Evolutionary conservation across 768 basidiomycete species (phyloP), one percentile per base, ranked within the genome.

Genomic region (Mycena filopes): DNA sequence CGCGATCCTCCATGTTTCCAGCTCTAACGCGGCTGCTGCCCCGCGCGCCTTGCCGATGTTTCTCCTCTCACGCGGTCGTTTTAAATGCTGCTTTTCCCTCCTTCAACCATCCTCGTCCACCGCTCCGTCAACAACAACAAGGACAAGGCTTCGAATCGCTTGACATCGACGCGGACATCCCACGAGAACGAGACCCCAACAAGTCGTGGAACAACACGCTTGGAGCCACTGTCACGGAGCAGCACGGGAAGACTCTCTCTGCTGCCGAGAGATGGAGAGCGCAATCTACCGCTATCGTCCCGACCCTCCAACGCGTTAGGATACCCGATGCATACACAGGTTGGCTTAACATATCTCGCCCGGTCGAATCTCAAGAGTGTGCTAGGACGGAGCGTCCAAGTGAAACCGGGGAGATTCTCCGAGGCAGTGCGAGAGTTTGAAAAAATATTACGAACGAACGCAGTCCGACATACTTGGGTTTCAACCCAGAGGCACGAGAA

Each of bases 401-500:
- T 91, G 40, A 61, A 57, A 18, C 66, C 70, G 31, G 80, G 82
- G 10, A 81, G 82, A 58, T 76, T 92, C 20, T 79, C 75, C 3
- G 70, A 73, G 2, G 84, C 90, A 3, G 86, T 86, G 68, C 76
- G 68, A 58, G 79, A 73, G 29, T 81, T 94, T 23, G 82, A 87
- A 54, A 65, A 54, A 21, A 85, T 87, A 55, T 78, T 94, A 40
- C 64, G 68, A 49, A 79, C 79, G 33, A 94, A 94, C 71, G 83
- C 76, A 62, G 86, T 94, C 16, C 74, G 80, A 15, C 70, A 71
- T 36, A 86, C 88, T 66, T 76, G 88, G 46, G 79, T 80, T 55
- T 68, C 81, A 70, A 74, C 80, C 46, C 80, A 84, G 61, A 82
- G 94, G 68, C 93, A 95, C 75, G 94, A 94, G 77, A 93, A 94